Evolutionary conservation across 75 land plant genomes (phyloP).

Genomic region (Picea glauca): DNA sequence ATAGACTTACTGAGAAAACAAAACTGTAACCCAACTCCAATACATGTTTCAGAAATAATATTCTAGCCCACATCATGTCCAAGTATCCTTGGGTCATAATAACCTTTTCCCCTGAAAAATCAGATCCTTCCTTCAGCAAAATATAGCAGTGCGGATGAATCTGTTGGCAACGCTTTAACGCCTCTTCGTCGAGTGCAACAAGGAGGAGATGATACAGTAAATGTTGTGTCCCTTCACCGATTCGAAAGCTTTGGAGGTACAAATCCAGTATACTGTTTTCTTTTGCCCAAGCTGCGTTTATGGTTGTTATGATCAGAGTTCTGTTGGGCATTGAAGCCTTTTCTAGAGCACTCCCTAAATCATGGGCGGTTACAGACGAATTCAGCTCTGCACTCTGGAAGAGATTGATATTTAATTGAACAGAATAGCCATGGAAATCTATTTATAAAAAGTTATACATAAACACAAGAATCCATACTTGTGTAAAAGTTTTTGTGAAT

Average conservation of each 20-base stretch:
- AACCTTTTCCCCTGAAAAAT: constrained; percentile 34
- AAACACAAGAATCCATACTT: too few relatives aligned
- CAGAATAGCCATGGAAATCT: too few relatives aligned
- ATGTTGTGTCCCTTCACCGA: constrained; percentile 20
- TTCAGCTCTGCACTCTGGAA: too few relatives aligned
- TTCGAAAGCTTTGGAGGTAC: constrained; percentile 26
- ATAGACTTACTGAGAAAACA: constrained; percentile 64
- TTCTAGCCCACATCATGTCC: constrained; percentile 92
- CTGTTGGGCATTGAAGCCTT: constrained; percentile 10
- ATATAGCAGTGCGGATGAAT: constrained; percentile 26
- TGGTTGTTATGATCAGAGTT: constrained; percentile 33
- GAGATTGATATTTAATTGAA: too few relatives aligned
- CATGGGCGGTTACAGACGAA: too few relatives aligned
- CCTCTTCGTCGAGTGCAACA: constrained; percentile 31
- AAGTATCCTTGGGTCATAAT: constrained; percentile 62
- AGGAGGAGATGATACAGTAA: constrained; percentile 26
- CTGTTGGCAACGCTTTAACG: constrained; percentile 25
- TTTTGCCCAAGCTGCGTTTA: constrained; percentile 41
- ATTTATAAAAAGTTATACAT: too few relatives aligned
- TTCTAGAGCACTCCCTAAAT: neutral
- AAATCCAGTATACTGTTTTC: constrained; percentile 10
- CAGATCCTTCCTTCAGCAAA: constrained; percentile 27
- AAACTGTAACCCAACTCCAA: constrained; percentile 73
- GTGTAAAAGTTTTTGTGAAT: too few relatives aligned
- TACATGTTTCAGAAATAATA: constrained; percentile 51